Base-by-base conservation (phyloP, 306 rosid genomes). In the Biancaea sappan region DNA sequence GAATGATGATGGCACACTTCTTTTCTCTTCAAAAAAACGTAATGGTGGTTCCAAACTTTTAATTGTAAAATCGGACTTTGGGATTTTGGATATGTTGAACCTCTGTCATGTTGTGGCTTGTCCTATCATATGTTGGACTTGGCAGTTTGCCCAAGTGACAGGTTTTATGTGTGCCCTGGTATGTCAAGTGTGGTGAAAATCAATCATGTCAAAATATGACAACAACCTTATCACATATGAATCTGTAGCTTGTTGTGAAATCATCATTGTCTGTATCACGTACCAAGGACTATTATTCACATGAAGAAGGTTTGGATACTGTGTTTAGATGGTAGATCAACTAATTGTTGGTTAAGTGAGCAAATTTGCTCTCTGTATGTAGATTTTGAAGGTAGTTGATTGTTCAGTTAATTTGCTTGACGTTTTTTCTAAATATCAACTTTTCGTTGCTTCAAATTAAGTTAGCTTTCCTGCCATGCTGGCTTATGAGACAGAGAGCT, bases 331-430 rank as follows among this genome's bases (percentile, higher is more conserved):
- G 84, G 59, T 47, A 37, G 66, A 29, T 69, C n/a, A 4, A 21
- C 34, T 15, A 22, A 22, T 4, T 64, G 15, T 78, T 52, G 74
- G 54, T 70, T 64, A 35, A 24, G 40, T 54, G 51, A 64, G 71
- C 21, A 31, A 50, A 52, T 44, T 57, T 26, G 28, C 43, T 52
- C 18, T 29, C 24, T 14, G 22, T 52, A 32, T 41, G 3, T 66
- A 29, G 54, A 34, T 66, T 63, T 74, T 71, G 1, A 48, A 3
- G 73, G 68, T 28, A 13, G 16, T 34, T 60, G 25, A 32, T 13
- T 9, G 16, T 24, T 76, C 76, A 64, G 70, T 50, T 56, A 8
- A 43, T 48, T 34, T 71, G 69, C 80, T 71, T 69, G 29, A 63
- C 58, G 69, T 75, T 74, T 67, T 26, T 50, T n/a, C 32, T 28